Evolutionary conservation across 2,329 filamentous ascomycete genomes (phyloP).

Genomic region (Cordyceps farinosa): DNA sequence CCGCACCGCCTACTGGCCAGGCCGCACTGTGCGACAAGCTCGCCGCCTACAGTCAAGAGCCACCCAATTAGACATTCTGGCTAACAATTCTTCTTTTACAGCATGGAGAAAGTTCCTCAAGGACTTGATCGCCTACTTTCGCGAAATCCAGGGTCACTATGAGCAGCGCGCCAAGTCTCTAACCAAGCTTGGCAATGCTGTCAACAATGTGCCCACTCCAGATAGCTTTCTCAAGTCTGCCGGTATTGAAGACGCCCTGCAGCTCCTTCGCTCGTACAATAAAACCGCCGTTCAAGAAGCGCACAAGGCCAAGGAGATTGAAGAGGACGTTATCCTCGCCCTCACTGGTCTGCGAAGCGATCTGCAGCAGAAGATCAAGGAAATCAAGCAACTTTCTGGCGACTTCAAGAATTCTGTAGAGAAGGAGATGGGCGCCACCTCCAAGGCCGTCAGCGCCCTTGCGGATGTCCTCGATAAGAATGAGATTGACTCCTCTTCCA

Average conservation of each 20-base stretch:
- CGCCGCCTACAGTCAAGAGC: neutral
- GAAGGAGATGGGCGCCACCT: slow-evolving; percentile 85
- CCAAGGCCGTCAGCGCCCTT: slow-evolving; percentile 73
- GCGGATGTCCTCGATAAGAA: slow-evolving; percentile 77
- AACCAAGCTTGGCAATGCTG: slow-evolving; percentile 75
- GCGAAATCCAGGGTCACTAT: slow-evolving; percentile 85
- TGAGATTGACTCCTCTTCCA: slow-evolving; percentile 69
- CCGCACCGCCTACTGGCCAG: neutral
- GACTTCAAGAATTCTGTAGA: slow-evolving; percentile 98
- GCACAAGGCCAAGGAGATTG: slow-evolving; percentile 85
- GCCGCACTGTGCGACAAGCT: neutral
- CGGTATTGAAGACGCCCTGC: slow-evolving; percentile 82
- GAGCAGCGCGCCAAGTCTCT: slow-evolving; percentile 80
- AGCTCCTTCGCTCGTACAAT: slow-evolving; percentile 78
- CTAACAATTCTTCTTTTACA: slow-evolving; percentile 34
- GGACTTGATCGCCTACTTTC: slow-evolving; percentile 89
- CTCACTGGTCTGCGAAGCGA: slow-evolving; percentile 83
- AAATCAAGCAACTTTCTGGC: slow-evolving; percentile 88
- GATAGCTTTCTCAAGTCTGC: slow-evolving; percentile 72
- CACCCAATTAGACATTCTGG: neutral
- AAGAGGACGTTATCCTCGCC: slow-evolving; percentile 85
- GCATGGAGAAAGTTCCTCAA: slow-evolving; percentile 95
- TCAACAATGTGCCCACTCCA: slow-evolving; percentile 75
- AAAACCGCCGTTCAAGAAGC: slow-evolving; percentile 74
- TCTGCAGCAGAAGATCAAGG: slow-evolving; percentile 93